phyloP scores from a whole-genome alignment of 2,329 filamentous ascomycete species.

The Penicillium frequentans region DNA sequence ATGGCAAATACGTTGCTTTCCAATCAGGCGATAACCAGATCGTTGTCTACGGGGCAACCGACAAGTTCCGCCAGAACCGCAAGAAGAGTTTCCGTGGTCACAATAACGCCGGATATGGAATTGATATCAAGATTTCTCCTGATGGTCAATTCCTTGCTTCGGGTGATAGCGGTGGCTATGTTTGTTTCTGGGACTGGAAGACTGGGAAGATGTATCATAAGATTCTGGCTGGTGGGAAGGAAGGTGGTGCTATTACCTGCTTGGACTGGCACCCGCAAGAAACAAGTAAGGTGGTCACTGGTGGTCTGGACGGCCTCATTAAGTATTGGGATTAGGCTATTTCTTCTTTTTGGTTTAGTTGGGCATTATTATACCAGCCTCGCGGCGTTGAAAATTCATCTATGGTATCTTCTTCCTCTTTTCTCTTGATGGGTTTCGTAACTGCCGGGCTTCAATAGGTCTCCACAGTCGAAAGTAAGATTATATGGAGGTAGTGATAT shows the following conservation, averaged over 20 bases:
- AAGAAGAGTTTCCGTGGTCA: slow-evolving; percentile 97
- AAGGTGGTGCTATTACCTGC: slow-evolving; percentile 78
- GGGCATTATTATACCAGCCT: slow-evolving; percentile 12
- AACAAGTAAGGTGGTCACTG: slow-evolving; percentile 88
- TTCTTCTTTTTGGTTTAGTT: not conserved
- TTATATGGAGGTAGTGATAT: not conserved
- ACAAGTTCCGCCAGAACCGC: slow-evolving; percentile 94
- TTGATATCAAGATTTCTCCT: slow-evolving; percentile 83
- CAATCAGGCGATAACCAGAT: slow-evolving; percentile 96
- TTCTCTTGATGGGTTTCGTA: not conserved
- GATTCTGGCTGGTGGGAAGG: slow-evolving; percentile 67
- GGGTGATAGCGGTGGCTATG: slow-evolving; percentile 83
- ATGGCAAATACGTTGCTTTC: slow-evolving; percentile 90
- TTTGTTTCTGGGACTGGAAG: slow-evolving; percentile 99
- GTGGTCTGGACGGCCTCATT: slow-evolving; percentile 83
- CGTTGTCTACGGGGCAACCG: slow-evolving; percentile 88
- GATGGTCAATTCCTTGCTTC: slow-evolving; percentile 89
- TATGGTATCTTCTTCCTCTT: not conserved
- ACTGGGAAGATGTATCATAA: slow-evolving; percentile 99
- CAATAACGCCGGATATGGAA: slow-evolving; percentile 91
- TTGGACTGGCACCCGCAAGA: slow-evolving; percentile 98
- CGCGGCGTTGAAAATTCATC: slow-evolving; percentile 3
- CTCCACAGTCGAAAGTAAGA: not conserved
- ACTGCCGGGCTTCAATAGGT: not conserved
- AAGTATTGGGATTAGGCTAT: slow-evolving; percentile 83